Evolutionary conservation across 805 yeast species (phyloP), one percentile per base, ranked within the genome.

Genomic region (Saccharomycopsis capsularis): DNA sequence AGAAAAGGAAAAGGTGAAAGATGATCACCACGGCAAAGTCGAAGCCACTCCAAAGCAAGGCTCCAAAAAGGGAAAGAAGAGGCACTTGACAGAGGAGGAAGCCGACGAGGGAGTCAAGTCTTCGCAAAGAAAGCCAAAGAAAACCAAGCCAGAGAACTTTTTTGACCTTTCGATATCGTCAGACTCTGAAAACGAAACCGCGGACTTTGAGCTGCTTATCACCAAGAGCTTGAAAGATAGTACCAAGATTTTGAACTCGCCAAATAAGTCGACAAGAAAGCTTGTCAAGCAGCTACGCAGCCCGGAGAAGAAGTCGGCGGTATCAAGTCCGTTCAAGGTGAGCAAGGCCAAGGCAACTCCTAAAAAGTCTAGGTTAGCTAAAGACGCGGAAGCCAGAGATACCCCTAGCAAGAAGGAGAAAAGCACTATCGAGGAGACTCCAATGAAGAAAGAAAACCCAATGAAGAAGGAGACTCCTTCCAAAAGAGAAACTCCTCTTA

Each of bases 201-300:
- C 6, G 7, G 53, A 49, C 24, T 47, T 52, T 21, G 52, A 48
- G 32, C 32, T 25, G 21, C 35, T 52, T 4, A 27, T 52, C 5
- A 36, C 23, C 6, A 49, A 46, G 39, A 48, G 42, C 32, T 42
- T 48, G 38, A 52, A 52, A 37, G 53, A 52, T 24, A 52, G 53
- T 32, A 34, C 49, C 19, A 47, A 49, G 38, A 48, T 48, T 13
- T 43, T 52, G 18, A 35, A 45, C 36, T 46, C 55, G 7, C 55
- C 55, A n/a, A 23, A 46, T 23, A 46, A 34, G 40, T 44, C 42
- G 3, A 29, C 48, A 11, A 47, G 30, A 24, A 34, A 36, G 16
- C 40, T 23, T 30, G 24, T 47, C 6, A 47, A 47, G 19, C 39
- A 40, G n/a, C 21, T 47, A n/a, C 38, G 34, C 29, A 27, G 37